A percentile compares a stretch with the other conserved stretches of the same genome.
Conservation (phyloP, 2,329 filamentous ascomycete genomes). For the Nemania serpens region DNA sequence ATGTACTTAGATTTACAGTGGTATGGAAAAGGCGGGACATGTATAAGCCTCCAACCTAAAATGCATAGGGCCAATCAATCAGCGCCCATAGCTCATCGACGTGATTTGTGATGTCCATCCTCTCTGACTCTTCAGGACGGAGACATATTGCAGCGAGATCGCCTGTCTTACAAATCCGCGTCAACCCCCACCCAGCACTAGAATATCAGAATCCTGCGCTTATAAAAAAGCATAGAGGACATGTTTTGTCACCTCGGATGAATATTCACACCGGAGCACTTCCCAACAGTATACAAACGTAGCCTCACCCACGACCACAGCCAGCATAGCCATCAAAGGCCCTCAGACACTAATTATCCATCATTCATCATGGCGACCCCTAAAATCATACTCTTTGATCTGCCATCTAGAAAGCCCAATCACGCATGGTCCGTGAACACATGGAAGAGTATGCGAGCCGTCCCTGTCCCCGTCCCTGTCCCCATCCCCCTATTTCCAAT, state of each 20-base stretch:
- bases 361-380: slow-evolving; percentile 28
- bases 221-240: too few relatives aligned
- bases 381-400: slow-evolving; percentile 62
- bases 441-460: slow-evolving; percentile 63
- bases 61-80: too few relatives aligned
- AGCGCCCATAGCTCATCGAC: too few relatives aligned
- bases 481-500: background rate
- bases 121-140: too few relatives aligned
- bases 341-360: too few relatives aligned
- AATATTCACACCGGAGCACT: background rate
- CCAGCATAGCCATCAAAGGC: background rate
- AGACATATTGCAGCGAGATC: too few relatives aligned
- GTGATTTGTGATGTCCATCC: too few relatives aligned
- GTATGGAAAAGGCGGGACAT: too few relatives aligned
- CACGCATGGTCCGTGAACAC: slow-evolving; percentile 69
- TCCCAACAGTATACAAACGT: background rate
- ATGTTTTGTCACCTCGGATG: background rate
- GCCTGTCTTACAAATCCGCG: slow-evolving; percentile 10
- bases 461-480: too few relatives aligned
- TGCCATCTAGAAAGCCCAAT: slow-evolving; percentile 58
- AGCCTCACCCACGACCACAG: background rate
- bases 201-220: too few relatives aligned
- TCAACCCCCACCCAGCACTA: background rate
- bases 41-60: too few relatives aligned
- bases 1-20: too few relatives aligned